Base-by-base conservation (phyloP, 345 rosid genomes). In the Jatropha curcas region DNA sequence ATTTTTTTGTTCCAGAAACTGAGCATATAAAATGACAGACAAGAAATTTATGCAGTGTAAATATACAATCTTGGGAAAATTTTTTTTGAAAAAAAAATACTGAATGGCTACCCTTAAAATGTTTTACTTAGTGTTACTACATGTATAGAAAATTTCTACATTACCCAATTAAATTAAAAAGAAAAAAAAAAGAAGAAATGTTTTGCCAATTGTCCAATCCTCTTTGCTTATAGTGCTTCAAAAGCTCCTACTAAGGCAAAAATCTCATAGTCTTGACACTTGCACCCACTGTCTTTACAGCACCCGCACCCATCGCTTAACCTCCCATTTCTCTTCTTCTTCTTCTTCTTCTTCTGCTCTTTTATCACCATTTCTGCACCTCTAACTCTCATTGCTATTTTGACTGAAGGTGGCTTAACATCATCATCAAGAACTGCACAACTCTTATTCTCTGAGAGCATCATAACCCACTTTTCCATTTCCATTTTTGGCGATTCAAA, bases 401-500 rank as follows among this genome's bases (percentile, higher is more conserved):
- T 77, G 60, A 86, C 48, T 2, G 85, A 80, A 62, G 88, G 88
- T 71, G 85, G 83, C 78, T 83, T 83, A 12, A 68, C 57, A 12
- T 59, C 76, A 33, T 51, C 50, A 14, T 48, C 75, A 48, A 28
- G 60, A 62, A 70, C 75, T 5, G 4, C n/a, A 10, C 64, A 11
- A 16, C 50, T 71, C 7, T n/a, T n/a, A n/a, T 71, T 75, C 31
- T 14, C 59, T 4, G 84, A 46, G 41, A 34, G 73, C 79, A 86
- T 72, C 39, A 56, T 46, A 2, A 84, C 81, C 89, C 89, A 88
- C 25, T 62, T 79, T 45, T 86, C 85, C 28, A 89, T 72, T 50
- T 79, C 87, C 88, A 84, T 72, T 7, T 79, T 66, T 58, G 88
- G 83, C 71, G 83, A 79, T 19, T 90, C 88, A 16, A 86, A 27